Base-by-base conservation (phyloP, 495 filamentous ascomycete genomes). In the Neurospora intermedia region DNA sequence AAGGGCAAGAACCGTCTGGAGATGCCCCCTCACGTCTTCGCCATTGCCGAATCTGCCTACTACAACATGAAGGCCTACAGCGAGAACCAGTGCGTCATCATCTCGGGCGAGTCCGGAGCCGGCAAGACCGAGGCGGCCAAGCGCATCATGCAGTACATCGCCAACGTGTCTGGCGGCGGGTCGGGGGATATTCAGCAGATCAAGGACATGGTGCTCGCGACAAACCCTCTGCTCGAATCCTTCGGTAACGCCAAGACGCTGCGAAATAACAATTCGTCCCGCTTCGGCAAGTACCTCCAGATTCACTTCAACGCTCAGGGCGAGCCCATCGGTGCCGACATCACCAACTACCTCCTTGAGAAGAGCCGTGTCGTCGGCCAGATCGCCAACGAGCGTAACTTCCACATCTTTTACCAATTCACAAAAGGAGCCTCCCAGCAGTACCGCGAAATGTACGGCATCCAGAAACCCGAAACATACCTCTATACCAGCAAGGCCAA, bases 31-130 rank as follows among this genome's bases (percentile, higher is more conserved):
- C 96, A 99, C 81, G 96, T 99, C 74, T 99, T 97, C 82, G 96
- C 93, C 69, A 94, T 98, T 79, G 96, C 96, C 76, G 96, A 99
- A 83, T 91, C 94, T 5, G 84, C 94, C 69, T 98, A 99, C 85
- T 98, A 98, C 84, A 98, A 99, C 85, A 98, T 99, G 96, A 98
- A 98, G 76, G 94, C 93, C 20, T 98, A 99, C 87, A 95, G 94
- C 78, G 96, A 98, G 74, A 98, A 98, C 84, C 96, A 99, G 79
- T 99, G 96, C 84, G 94, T 99, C 70, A 99, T 99, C 81, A 99
- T 99, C 74, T 98, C 94, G 70, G 96, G 96, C 75, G 96, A 99
- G 85, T 98, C 96, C 10, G 96, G 96, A 73, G 96, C 96, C 13
- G 96, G 96, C 77, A 99, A 99, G 84, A 99, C 96, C n/a, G 96